Percentiles rank a stretch among this genome's conserved stretches.
Conservation (phyloP, 1,284 basidiomycete species). For the Cystobasidium slooffiae region DNA sequence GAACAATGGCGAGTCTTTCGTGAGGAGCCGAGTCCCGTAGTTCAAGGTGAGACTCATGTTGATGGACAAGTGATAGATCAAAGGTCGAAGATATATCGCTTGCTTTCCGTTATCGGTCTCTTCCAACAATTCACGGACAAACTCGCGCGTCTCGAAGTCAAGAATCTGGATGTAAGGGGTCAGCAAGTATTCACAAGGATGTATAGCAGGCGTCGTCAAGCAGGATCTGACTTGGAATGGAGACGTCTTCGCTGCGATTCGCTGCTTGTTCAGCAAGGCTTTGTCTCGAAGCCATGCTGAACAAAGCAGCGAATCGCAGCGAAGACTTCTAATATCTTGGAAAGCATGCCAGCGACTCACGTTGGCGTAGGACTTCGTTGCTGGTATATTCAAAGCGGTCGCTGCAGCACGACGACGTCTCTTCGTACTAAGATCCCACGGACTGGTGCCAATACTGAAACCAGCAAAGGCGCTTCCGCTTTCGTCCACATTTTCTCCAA, state of each 20-base stretch:
- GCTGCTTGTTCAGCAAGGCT: no score
- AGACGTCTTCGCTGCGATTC: no score
- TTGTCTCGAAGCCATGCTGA: no score
- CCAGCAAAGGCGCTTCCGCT: not conserved
- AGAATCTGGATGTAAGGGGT: not conserved
- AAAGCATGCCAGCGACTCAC: not conserved
- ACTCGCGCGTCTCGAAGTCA: conserved; percentile 10
- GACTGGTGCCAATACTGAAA: conserved; percentile 14
- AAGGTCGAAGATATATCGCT: not conserved
- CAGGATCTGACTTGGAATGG: no score
- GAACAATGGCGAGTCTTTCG: conserved; percentile 9
- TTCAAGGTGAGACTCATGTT: conserved; percentile 17
- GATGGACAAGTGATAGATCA: conserved; percentile 10
- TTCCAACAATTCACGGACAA: conserved; percentile 9
- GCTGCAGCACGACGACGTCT: conserved; percentile 6
- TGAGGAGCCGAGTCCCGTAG: conserved; percentile 3
- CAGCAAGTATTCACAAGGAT: not conserved
- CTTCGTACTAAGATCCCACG: conserved; percentile 13
- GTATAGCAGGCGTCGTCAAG: not conserved
- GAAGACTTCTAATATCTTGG: no score
- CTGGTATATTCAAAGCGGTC: conserved; percentile 5
- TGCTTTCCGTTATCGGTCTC: conserved; percentile 1
- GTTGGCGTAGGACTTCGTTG: conserved; percentile 10
- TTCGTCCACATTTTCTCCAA: conserved; percentile 6
- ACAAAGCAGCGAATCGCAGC: no score